Percentiles rank a stretch among this genome's conserved stretches.
phyloP scores from a whole-genome alignment of 2,329 filamentous ascomycete genomes.

The Aspergillus ruber region DNA sequence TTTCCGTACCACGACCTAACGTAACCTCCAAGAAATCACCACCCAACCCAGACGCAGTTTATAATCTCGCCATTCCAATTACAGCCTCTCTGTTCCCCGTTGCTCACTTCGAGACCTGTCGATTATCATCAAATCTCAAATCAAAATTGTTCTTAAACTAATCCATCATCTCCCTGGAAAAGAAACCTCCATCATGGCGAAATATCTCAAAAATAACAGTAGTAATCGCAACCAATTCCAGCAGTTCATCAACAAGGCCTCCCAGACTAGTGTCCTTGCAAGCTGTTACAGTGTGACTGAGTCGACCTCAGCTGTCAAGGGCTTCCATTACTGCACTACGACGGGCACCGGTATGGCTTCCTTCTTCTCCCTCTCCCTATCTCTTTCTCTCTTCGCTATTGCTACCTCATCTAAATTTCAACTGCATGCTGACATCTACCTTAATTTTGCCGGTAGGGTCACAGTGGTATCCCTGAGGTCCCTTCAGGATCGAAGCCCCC shows the following conservation, averaged over 20 bases:
- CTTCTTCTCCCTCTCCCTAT: background rate
- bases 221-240: slow-evolving; percentile 59
- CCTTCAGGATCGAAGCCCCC: slow-evolving; percentile 78
- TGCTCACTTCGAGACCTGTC: too few species aligned
- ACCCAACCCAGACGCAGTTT: too few species aligned
- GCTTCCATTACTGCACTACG: slow-evolving; percentile 95
- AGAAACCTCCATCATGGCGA: slow-evolving; percentile 26
- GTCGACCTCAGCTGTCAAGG: slow-evolving; percentile 62
- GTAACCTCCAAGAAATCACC: too few species aligned
- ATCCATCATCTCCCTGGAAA: background rate
- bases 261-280: slow-evolving; percentile 70
- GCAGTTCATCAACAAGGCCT: slow-evolving; percentile 47
- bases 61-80: too few species aligned
- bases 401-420: background rate
- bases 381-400: too few species aligned
- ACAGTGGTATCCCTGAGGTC: slow-evolving; percentile 95
- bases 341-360: slow-evolving; percentile 62
- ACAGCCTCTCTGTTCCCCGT: too few species aligned
- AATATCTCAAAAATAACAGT: slow-evolving; percentile 62
- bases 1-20: too few species aligned
- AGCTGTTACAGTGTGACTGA: slow-evolving; percentile 81
- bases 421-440: background rate
- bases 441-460: slow-evolving; percentile 49
- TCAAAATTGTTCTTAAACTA: background rate
- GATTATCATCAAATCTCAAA: background rate